Percentiles rank a stretch among this genome's conserved stretches.
These are phyloP conservation scores for Pestalotiopsis sp. DNA, from an alignment of 2,329 filamentous ascomycete species.

Conservation along the genomic window DNA sequence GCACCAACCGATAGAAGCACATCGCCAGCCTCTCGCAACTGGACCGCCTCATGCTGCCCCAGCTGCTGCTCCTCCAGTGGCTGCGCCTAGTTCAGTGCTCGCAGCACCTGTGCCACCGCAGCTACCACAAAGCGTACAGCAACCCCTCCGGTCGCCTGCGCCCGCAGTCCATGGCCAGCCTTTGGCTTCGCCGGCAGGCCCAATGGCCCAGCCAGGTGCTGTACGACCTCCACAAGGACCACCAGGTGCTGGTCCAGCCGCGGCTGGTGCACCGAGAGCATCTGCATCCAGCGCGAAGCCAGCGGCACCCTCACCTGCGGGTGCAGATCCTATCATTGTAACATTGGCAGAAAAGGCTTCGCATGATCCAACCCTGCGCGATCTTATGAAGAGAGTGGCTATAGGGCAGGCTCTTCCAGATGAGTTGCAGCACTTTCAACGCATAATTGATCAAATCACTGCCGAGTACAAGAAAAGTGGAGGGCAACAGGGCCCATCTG, in stretches of 20 bases:
- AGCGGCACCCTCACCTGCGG: conserved; percentile 20
- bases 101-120: conserved; percentile 27
- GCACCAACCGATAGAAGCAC: conserved; percentile 16
- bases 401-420: conserved; percentile 71
- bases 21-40: conserved; percentile 9
- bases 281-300: conserved; percentile 25
- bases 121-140: conserved; percentile 22
- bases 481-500: conserved; percentile 53
- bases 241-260: conserved; percentile 24
- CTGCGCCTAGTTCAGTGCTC: conserved; percentile 31
- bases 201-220: conserved; percentile 27
- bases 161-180: conserved; percentile 26
- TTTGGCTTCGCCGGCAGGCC: conserved; percentile 31
- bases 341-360: conserved; percentile 77
- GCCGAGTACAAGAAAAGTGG: conserved; percentile 56
- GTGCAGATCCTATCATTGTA: conserved; percentile 77
- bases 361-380: conserved; percentile 71
- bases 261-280: conserved; percentile 17
- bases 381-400: conserved; percentile 82
- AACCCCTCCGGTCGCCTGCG: conserved; percentile 18
- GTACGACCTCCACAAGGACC: conserved; percentile 21
- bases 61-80: conserved; percentile 20
- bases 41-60: conserved; percentile 22
- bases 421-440: conserved; percentile 76
- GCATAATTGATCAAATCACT: conserved; percentile 79